A percentile compares a stretch with the other conserved stretches of the same genome.
Conservation (phyloP, 148 eudicot species). For the Vaccinium macrocarpon region DNA sequence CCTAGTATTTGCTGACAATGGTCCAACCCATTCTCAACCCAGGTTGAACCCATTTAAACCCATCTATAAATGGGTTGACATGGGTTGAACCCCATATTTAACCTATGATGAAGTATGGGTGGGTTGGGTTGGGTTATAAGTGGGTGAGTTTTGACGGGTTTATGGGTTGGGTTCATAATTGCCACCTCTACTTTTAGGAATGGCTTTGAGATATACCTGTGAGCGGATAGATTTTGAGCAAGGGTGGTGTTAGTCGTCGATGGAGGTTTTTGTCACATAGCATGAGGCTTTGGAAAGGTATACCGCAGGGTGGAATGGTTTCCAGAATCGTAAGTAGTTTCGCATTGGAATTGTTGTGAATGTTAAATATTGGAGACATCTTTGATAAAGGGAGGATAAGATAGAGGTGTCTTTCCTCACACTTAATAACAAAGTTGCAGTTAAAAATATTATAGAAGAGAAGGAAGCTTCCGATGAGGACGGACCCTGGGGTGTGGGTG, state of each 20-base stretch:
- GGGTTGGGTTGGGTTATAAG: no score
- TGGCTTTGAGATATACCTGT: background rate
- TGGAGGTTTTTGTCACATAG: background rate
- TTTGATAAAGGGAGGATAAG: background rate
- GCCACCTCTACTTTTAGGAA: background rate
- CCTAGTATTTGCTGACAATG: no score
- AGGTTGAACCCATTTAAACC: no score
- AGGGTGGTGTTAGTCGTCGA: background rate
- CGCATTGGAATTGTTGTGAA: background rate
- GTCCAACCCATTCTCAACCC: no score
- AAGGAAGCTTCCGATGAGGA: no score
- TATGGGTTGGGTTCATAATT: no score
- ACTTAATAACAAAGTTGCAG: background rate
- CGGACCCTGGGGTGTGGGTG: no score
- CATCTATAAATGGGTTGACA: no score
- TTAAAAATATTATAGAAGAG: background rate
- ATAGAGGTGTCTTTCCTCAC: background rate
- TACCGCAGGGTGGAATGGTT: background rate
- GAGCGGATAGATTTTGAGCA: background rate
- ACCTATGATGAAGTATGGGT: no score
- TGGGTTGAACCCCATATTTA: no score
- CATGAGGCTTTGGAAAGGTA: background rate
- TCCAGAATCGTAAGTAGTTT: background rate
- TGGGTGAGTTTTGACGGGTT: no score
- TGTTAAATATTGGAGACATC: background rate